phyloP scores from a whole-genome alignment of 768 basidiomycete genomes.

The Russula sp. region DNA sequence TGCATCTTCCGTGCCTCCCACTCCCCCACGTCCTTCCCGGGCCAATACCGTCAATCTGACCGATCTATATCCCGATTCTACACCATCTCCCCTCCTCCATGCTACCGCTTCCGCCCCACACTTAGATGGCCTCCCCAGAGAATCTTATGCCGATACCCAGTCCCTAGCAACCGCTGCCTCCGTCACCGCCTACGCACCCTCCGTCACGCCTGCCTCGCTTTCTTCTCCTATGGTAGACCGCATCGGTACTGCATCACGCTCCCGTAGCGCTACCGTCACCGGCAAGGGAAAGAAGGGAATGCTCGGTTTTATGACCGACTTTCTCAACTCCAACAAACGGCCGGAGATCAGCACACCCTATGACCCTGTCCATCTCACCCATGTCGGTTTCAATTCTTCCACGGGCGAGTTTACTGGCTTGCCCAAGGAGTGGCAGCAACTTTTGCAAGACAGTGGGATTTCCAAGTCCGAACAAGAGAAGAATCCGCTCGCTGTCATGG shows the following conservation, averaged over 20 bases:
- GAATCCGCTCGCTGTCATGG: slow-evolving; percentile 97
- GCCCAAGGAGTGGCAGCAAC: slow-evolving; percentile 98
- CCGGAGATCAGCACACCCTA: slow-evolving; percentile 96
- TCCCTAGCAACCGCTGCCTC: neutral
- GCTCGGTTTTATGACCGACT: slow-evolving; percentile 58
- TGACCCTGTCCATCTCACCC: slow-evolving; percentile 98
- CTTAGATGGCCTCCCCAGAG: slow-evolving; percentile 29
- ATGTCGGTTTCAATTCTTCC: slow-evolving; percentile 98
- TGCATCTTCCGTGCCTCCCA: slow-evolving; percentile 35
- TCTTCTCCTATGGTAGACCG: slow-evolving; percentile 19
- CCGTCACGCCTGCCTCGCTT: slow-evolving; percentile 11
- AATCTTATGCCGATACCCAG: slow-evolving; percentile 7
- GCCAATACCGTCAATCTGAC: slow-evolving; percentile 78
- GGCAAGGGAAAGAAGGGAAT: slow-evolving; percentile 58
- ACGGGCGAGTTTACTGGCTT: slow-evolving; percentile 98
- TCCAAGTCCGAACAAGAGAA: slow-evolving; percentile 92
- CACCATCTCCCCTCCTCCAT: slow-evolving; percentile 34
- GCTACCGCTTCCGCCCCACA: slow-evolving; percentile 42
- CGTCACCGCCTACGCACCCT: slow-evolving; percentile 8
- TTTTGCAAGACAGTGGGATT: slow-evolving; percentile 93
- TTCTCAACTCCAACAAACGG: slow-evolving; percentile 70
- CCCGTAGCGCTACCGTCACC: slow-evolving; percentile 39
- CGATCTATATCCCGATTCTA: slow-evolving; percentile 56
- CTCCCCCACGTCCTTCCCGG: slow-evolving; percentile 76
- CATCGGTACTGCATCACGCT: slow-evolving; percentile 31